Base-by-base conservation (phyloP, 352 stramenopile genomes). In the Phytophthora ohioensis region DNA sequence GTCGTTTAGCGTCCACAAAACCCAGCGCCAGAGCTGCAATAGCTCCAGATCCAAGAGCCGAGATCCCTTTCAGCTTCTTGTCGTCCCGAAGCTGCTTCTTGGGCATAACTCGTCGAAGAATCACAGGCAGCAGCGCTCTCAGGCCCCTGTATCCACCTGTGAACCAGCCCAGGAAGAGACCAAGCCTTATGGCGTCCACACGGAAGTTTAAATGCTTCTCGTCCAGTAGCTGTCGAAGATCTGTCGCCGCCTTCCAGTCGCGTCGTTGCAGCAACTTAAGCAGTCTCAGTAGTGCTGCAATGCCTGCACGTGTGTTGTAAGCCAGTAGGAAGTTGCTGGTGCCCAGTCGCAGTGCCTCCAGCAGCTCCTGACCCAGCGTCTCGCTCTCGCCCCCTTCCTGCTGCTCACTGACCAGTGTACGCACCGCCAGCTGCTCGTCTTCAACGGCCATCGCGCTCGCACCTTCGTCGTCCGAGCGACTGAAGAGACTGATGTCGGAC, bases 121-220 rank as follows among this genome's bases (percentile, higher is more conserved):
- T 39, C 36, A 82, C 67, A 2, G 79, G 88, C 3, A 93, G 66
- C 36, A 92, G 57, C 8, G 84, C 87, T 5, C 75, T 64, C 3
- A 97, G 57, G 0, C 76, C 87, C 30, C 80, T 75, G 71, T 96
- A 97, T 4, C 88, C 81, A 48, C 88, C 88, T 2, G 90, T 92
- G 71, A 95, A 96, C 76, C 83, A 91, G 34, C 90, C 88, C 43
- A 97, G 67, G 61, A 97, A 96, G 48, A 97, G 86, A 6, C 90
- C 90, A 58, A 95, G 86, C 36, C 82, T 76, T n/a, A 97, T 87
- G 7, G 90, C 88, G 43, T 97, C 90, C 15, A 96, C 85, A 53
- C 90, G 80, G 73, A 97, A 95, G 34, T 68, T 68, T 39, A 97
- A 62, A 54, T 93, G 75, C 55, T 85, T 87, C 58, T 97, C 90